A percentile compares a stretch with the other conserved stretches of the same genome.
Evolutionary conservation across 1,284 basidiomycete species (phyloP).

Genomic region (Ustilago crameri): DNA sequence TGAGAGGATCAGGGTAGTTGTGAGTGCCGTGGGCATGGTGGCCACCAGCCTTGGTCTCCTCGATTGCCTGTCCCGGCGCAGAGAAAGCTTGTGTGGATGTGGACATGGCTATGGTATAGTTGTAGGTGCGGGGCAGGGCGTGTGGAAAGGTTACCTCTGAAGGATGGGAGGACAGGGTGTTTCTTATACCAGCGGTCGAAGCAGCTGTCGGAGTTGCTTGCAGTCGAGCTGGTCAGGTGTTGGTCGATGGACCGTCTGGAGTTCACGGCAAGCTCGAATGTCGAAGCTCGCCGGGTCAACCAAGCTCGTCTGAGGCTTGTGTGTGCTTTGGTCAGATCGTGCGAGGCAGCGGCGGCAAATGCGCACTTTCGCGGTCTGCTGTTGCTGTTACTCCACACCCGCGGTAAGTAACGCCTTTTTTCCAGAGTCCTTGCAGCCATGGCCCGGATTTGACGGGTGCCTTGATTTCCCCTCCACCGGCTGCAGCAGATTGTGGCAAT

Average conservation of each 20-base stretch:
- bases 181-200: background rate
- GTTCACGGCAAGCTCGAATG: constrained; percentile 25
- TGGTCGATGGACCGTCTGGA: constrained; percentile 22
- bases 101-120: constrained; percentile 13
- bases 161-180: background rate
- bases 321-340: background rate
- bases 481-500: too few relatives aligned
- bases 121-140: background rate
- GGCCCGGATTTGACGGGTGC: constrained; percentile 2
- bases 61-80: constrained; percentile 46
- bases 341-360: background rate
- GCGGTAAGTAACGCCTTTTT: background rate
- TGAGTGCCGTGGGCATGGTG: constrained; percentile 57
- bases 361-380: constrained; percentile 1
- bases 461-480: background rate
- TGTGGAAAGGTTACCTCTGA: background rate
- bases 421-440: background rate
- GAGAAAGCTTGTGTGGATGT: constrained; percentile 43
- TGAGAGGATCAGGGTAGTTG: constrained; percentile 57
- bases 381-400: background rate
- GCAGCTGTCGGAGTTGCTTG: background rate
- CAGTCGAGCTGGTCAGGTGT: constrained; percentile 4
- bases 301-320: constrained; percentile 1
- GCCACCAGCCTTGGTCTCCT: constrained; percentile 53
- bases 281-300: background rate